phyloP scores from a whole-genome alignment of 305 asterid genomes.

The Ajuga reptans region DNA sequence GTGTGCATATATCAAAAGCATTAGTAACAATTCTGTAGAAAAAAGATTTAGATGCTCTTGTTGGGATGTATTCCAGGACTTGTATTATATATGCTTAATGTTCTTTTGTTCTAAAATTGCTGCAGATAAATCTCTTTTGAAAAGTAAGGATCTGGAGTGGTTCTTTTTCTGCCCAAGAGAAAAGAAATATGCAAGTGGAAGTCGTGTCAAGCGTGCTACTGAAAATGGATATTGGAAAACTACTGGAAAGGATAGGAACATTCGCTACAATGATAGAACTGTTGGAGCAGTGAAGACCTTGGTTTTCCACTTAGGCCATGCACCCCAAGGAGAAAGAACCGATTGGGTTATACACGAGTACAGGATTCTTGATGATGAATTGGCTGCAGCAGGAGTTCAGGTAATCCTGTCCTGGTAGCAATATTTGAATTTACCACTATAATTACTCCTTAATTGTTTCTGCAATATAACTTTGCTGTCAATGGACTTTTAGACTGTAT shows the following conservation, averaged over 20 bases:
- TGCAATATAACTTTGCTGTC: background rate
- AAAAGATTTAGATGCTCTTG: background rate
- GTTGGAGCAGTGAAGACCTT: constrained; percentile 71
- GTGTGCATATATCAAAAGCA: background rate
- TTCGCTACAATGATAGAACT: constrained; percentile 25
- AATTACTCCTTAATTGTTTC: background rate
- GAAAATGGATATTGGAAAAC: constrained; percentile 84
- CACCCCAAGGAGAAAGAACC: constrained; percentile 69
- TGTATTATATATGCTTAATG: background rate
- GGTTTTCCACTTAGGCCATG: constrained; percentile 70
- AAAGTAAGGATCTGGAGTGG: constrained; percentile 77
- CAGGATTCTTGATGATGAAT: constrained; percentile 36
- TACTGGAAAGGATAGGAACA: constrained; percentile 62
- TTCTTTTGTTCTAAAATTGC: background rate
- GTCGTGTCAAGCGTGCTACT: constrained; percentile 71
- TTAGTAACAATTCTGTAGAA: background rate
- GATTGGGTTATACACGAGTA: constrained; percentile 83
- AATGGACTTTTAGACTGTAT: background rate
- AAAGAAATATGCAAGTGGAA: constrained; percentile 71
- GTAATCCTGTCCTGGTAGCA: constrained; percentile 25
- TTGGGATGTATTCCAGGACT: background rate
- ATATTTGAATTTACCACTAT: background rate
- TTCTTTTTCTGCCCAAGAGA: constrained; percentile 83
- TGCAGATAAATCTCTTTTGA: constrained; percentile 63
- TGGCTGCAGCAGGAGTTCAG: constrained; percentile 57